These are phyloP conservation scores for Boletus huronensis DNA, from an alignment of 768 basidiomycete species.

Conservation along the genomic window DNA sequence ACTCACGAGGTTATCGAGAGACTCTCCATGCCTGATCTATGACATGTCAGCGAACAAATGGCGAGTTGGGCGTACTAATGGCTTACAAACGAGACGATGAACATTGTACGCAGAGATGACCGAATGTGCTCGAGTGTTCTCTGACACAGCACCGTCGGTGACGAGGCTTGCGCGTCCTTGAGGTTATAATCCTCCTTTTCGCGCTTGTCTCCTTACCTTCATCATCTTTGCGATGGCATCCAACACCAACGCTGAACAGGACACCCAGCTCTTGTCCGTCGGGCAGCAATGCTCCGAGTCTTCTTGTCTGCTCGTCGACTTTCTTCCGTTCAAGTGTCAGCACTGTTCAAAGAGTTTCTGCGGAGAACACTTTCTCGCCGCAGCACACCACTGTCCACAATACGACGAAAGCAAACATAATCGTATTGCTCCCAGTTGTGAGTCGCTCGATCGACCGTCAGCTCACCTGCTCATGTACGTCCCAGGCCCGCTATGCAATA, in stretches of 20 bases:
- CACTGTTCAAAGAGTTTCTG: constrained; percentile 73
- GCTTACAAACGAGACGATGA: constrained; percentile 27
- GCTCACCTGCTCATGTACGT: constrained; percentile 3
- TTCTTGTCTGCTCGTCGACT: constrained; percentile 72
- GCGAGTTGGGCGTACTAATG: no score
- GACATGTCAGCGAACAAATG: background rate
- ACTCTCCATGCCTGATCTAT: constrained; percentile 75
- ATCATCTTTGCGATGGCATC: constrained; percentile 1
- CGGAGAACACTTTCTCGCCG: constrained; percentile 73
- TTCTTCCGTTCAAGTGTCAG: constrained; percentile 83
- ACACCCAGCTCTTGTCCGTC: constrained; percentile 58
- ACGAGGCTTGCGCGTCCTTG: constrained; percentile 24
- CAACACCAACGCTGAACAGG: constrained; percentile 34
- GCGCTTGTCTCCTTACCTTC: background rate
- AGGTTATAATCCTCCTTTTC: constrained; percentile 14
- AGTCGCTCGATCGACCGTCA: constrained; percentile 18
- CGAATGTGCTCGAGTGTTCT: background rate
- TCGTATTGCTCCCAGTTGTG: constrained; percentile 74
- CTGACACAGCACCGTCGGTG: background rate
- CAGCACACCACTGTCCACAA: constrained; percentile 61
- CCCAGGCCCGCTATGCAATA: constrained; percentile 72
- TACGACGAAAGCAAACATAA: constrained; percentile 72
- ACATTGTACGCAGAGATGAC: constrained; percentile 9
- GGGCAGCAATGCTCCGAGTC: constrained; percentile 70
- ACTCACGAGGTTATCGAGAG: constrained; percentile 68